Base-by-base conservation (phyloP, 1,284 basidiomycete genomes). In the Tilletia setariae region DNA sequence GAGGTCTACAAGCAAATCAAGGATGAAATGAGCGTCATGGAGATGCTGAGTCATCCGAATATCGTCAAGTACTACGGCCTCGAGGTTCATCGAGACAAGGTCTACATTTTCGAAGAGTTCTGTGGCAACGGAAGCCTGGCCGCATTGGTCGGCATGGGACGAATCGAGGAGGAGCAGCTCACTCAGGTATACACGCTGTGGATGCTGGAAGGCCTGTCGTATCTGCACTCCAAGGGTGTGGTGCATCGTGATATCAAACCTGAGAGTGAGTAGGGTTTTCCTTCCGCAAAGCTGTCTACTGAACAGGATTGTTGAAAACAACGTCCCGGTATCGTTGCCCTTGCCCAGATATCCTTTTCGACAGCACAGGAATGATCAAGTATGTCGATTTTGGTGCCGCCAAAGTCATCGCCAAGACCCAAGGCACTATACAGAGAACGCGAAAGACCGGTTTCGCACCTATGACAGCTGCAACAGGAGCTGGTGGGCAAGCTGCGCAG, bases 21-120 rank as follows among this genome's bases (percentile, higher is more conserved):
- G 82, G 94, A 98, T 83, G 96, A 99, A 84, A 90, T 98, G 73
- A 91, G 89, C 76, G 94, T 98, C 71, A 99, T 99, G 96, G 93
- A 96, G 84, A 91, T 98, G 90, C 87, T 99, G 40, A 91, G 92
- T 74, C 96, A 99, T 83, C 93, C 93, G 16, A 98, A 99, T 80
- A 91, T 98, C 67, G 96, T 99, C 69, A 94, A 98, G 83, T 99
- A 98, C 84, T 98, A 97, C 81, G 96, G 96, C 46, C 96, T 99
- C 76, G 96, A 99, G 84, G 95, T 98, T 4, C 95, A 98, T 83
- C 90, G 96, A 25, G 96, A 98, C 85, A 94, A 95, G 83, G 94
- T 98, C 13, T 98, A 96, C 85, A 98, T 98, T 75, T 98, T 98
- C 82, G 94, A 98, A 83, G 95, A 99, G 85, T 98, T 92, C 83